Conservation (phyloP, 495 filamentous ascomycete genomes). For the Neurospora intermedia region DNA sequence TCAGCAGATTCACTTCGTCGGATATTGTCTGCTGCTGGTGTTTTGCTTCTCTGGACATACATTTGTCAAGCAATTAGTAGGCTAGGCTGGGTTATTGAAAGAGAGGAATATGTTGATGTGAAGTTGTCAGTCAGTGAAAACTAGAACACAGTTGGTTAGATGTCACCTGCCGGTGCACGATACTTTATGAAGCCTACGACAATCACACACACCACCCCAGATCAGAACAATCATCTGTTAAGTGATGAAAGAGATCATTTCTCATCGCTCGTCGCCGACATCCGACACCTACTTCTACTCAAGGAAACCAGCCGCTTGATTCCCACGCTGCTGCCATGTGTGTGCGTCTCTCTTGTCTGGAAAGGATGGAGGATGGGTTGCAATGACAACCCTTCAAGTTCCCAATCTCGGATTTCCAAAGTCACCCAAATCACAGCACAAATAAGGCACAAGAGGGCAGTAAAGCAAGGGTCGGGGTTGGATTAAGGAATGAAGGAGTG, state of each 20-base stretch:
- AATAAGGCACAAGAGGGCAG: background rate
- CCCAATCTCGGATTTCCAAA: background rate
- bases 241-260: background rate
- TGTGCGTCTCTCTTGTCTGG: background rate
- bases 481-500: background rate
- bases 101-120: background rate
- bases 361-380: background rate
- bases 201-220: background rate
- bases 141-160: background rate
- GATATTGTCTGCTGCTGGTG: background rate
- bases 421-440: background rate
- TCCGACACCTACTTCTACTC: background rate
- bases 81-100: background rate
- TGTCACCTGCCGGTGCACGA: background rate
- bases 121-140: background rate
- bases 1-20: background rate
- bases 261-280: background rate
- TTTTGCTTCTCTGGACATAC: background rate
- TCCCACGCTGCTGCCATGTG: background rate
- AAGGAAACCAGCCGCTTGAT: too few species aligned
- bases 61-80: background rate
- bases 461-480: background rate
- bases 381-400: background rate
- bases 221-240: too few species aligned
- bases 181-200: background rate